These are phyloP conservation scores for Dactylis glomerata DNA, from an alignment of 176 grass and related monocot genomes.

Conservation along the genomic window DNA sequence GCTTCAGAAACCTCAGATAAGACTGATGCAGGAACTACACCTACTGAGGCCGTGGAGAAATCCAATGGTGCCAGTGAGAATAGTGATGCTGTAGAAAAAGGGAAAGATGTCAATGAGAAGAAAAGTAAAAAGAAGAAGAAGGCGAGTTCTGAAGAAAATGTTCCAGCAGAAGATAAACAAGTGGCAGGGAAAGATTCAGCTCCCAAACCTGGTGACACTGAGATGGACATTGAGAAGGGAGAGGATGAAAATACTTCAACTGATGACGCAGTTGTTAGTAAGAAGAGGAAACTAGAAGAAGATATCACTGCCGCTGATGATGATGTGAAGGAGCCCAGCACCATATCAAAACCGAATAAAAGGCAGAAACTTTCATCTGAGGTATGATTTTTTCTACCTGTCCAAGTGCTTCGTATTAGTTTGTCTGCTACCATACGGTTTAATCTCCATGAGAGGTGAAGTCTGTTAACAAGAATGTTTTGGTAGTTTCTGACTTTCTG, in stretches of 20 bases:
- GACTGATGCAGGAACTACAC: constrained; percentile 7
- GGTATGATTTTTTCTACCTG: constrained; percentile 30
- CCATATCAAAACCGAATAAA: constrained; percentile 41
- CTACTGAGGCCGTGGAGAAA: neutral
- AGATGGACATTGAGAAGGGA: constrained; percentile 25
- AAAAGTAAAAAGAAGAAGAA: constrained; percentile 55
- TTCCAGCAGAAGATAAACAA: constrained; percentile 41
- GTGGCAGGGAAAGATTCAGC: constrained; percentile 22
- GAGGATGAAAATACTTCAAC: constrained; percentile 30
- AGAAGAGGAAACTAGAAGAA: constrained; percentile 63
- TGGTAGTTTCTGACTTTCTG: neutral
- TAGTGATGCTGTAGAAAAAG: constrained; percentile 17
- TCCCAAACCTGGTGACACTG: constrained; percentile 40
- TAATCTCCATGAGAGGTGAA: neutral
- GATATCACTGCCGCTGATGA: constrained; percentile 23
- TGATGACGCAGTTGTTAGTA: constrained; percentile 41
- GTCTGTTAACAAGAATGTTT: neutral
- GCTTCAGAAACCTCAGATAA: constrained; percentile 26
- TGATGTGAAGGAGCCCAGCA: constrained; percentile 25
- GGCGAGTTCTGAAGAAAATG: constrained; percentile 43
- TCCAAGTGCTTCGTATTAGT: neutral
- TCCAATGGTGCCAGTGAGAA: constrained; percentile 12
- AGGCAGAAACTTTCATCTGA: constrained; percentile 67
- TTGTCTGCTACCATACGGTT: neutral
- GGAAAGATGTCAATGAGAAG: constrained; percentile 28